Base-by-base conservation (phyloP, 768 basidiomycete species). In the Lyophyllum atratum region DNA sequence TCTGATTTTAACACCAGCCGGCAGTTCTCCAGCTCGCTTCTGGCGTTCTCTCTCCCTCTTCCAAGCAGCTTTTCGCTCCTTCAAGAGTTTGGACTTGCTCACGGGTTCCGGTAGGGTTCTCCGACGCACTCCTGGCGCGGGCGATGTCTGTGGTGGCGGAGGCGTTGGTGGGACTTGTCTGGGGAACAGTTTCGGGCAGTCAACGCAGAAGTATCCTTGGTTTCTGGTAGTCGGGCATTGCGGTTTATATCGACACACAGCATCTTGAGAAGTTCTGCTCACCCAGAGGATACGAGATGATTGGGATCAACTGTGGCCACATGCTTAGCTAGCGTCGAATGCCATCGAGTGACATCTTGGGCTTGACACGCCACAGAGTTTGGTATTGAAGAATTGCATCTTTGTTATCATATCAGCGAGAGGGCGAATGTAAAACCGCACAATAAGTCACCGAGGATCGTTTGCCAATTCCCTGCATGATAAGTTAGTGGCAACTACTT, bases 221-320 rank as follows among this genome's bases (percentile, higher is more conserved):
- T 78, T 77, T 44, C 76, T 75, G 26, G 28, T 8, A 47, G 2
- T 11, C 29, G 4, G 2, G 52, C 15, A 55, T 9, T 47, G 7
- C n/a, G 54, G 11, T 31, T 40, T n/a, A 40, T n/a, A 49, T 47
- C 17, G 21, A 22, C 22, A 3, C 25, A 34, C 17, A 37, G 34
- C 34, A 15, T 12, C 14, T 15, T 15, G 21, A 63, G 49, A 24
- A 64, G 61, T 47, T 29, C 21, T 45, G 63, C 80, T 59, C 66
- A 87, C 84, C 87, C 87, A 24, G 86, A 75, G 17, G 84, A 76
- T 43, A 87, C 75, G 33, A 89, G 71, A 68, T 90, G 88, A 61
- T 89, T 87, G 8, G 80, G 78, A 65, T 89, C 87, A 21, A 81
- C 61, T 0, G 62, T 56, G 34, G 68, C 70, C 49, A 88, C 74